Conservation (phyloP, 106 monocot genomes). For the Narthecium ossifragum region DNA sequence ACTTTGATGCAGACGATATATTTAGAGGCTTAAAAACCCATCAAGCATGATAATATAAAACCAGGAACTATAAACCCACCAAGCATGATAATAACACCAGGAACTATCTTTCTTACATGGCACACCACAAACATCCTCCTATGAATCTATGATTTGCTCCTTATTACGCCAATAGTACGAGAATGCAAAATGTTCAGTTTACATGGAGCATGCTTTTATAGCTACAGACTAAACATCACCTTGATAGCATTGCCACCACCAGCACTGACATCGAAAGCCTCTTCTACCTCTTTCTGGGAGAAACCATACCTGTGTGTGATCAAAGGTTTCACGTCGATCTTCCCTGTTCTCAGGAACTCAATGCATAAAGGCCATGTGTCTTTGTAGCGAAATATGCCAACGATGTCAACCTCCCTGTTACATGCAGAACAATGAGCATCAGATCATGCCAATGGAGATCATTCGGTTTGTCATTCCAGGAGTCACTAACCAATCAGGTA, state of each 20-base stretch:
- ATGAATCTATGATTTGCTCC: too few relatives aligned
- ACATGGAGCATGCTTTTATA: background rate
- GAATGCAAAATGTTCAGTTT: too few relatives aligned
- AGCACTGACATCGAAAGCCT: constrained; percentile 91
- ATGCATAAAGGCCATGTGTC: constrained; percentile 95
- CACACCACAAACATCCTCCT: too few relatives aligned
- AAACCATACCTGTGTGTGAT: constrained; percentile 95
- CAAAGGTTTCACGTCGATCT: constrained; percentile 90
- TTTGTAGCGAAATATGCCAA: constrained; percentile 90
- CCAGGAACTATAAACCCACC: too few relatives aligned
- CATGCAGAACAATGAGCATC: background rate
- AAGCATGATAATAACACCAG: too few relatives aligned
- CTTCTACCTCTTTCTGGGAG: constrained; percentile 89
- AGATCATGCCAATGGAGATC: background rate
- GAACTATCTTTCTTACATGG: too few relatives aligned
- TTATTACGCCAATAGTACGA: too few relatives aligned
- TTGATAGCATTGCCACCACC: constrained; percentile 78
- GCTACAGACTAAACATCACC: constrained; percentile 92
- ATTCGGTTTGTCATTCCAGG: too few relatives aligned
- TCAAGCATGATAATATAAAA: too few relatives aligned
- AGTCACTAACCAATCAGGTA: too few relatives aligned
- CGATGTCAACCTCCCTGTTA: constrained; percentile 82
- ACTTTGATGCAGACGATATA: too few relatives aligned
- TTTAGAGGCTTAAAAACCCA: too few relatives aligned
- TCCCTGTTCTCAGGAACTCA: constrained; percentile 66